phyloP scores from a whole-genome alignment of 805 yeast genomes.

The Saccharomycopsis guyanensis region DNA sequence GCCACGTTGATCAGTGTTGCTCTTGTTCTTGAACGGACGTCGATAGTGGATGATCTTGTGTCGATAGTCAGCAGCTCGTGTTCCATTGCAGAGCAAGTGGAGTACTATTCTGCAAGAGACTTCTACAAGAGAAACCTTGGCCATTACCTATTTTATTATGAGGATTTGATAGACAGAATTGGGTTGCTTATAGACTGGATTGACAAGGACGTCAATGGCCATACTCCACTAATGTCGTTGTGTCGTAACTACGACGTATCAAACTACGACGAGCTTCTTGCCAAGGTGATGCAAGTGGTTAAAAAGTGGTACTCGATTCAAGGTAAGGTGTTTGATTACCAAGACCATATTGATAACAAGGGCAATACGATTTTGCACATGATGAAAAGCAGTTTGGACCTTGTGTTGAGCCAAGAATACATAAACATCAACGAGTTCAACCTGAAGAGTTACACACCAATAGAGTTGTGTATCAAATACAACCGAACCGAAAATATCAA shows the following conservation, averaged over 20 bases:
- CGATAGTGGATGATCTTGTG: constrained; percentile 40
- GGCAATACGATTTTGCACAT: constrained; percentile 78
- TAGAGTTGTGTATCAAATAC: constrained; percentile 63
- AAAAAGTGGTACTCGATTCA: constrained; percentile 33
- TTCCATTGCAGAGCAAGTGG: constrained; percentile 37
- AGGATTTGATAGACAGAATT: constrained; percentile 40
- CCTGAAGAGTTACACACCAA: constrained; percentile 43
- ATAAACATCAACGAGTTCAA: constrained; percentile 52
- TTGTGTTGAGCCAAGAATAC: constrained; percentile 23
- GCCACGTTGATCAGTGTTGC: constrained; percentile 56
- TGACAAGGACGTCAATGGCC: constrained; percentile 51
- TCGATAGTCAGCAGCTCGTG: constrained; percentile 36
- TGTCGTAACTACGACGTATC: constrained; percentile 77
- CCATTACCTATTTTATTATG: constrained; percentile 60
- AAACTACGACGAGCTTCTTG: constrained; percentile 44
- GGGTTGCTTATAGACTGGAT: constrained; percentile 68
- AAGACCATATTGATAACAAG: constrained; percentile 60
- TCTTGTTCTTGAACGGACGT: constrained; percentile 41
- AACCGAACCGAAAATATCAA: constrained; percentile 54
- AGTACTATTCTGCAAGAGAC: constrained; percentile 48
- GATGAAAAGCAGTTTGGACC: constrained; percentile 33
- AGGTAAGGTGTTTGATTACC: constrained; percentile 33
- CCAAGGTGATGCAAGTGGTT: constrained; percentile 38
- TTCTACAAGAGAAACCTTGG: constrained; percentile 52
- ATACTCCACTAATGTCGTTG: constrained; percentile 72